Percentiles rank a stretch among this genome's conserved stretches.
Conservation (phyloP, 148 eudicot genomes). For the Rhododendron ovatum region DNA sequence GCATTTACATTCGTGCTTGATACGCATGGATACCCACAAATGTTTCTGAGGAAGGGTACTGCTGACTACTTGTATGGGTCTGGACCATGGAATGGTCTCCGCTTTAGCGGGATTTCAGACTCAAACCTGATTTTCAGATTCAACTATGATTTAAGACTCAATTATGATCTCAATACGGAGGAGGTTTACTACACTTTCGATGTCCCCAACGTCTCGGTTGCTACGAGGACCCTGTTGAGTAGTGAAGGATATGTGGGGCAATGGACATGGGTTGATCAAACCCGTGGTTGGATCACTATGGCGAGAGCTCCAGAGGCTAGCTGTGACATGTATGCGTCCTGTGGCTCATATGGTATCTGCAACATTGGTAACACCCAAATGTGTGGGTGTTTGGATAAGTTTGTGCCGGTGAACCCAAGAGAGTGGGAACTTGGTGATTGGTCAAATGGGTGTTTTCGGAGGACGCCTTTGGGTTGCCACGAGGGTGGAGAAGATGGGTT, state of each 20-base stretch:
- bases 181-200: constrained; percentile 19
- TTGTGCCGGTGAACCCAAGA: constrained; percentile 14
- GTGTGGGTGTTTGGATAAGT: constrained; percentile 32
- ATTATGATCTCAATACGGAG: neutral
- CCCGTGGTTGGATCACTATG: constrained; percentile 16
- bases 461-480: constrained; percentile 16
- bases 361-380: neutral
- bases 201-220: neutral
- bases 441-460: constrained; percentile 34
- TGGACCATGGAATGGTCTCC: constrained; percentile 27
- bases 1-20: neutral
- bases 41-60: neutral
- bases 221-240: constrained; percentile 16
- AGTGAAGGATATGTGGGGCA: constrained; percentile 15
- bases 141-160: neutral
- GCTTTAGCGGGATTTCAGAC: constrained; percentile 13
- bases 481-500: constrained; percentile 26
- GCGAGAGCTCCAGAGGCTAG: constrained; percentile 12
- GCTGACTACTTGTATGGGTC: neutral
- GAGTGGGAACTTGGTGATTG: constrained; percentile 28
- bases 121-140: neutral
- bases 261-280: neutral
- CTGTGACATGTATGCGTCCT: constrained; percentile 18
- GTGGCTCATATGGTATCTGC: constrained; percentile 23
- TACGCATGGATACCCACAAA: neutral